These are phyloP conservation scores for Ophiostoma sp. DNA, from an alignment of 2,329 filamentous ascomycete genomes.

Conservation along the genomic window DNA sequence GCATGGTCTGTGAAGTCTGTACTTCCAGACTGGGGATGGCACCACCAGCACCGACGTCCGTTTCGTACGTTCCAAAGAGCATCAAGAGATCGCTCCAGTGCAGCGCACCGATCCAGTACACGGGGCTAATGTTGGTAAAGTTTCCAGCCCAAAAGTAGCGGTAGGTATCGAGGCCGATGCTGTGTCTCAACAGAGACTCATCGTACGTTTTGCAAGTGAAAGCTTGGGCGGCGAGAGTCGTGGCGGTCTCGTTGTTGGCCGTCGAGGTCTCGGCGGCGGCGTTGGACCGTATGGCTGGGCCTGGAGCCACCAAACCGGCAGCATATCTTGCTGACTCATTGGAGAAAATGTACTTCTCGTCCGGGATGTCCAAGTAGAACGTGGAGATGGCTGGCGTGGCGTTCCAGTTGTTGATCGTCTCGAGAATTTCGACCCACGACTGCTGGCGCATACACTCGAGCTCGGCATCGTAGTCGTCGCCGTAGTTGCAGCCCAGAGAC, in stretches of 20 bases:
- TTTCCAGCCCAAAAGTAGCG: not conserved
- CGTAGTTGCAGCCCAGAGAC: conserved; percentile 3
- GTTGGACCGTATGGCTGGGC: not conserved
- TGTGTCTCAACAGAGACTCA: not conserved
- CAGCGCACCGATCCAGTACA: not conserved
- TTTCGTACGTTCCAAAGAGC: not conserved
- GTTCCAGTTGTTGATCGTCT: conserved; percentile 5
- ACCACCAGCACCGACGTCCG: not conserved
- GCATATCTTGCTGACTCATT: not conserved
- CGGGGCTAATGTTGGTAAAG: not conserved
- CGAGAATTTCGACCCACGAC: not conserved
- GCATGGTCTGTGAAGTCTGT: not conserved
- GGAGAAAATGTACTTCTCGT: conserved; percentile 2
- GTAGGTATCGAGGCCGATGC: not conserved
- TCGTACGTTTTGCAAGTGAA: not conserved
- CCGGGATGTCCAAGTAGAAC: not conserved
- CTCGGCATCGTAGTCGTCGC: conserved; percentile 5
- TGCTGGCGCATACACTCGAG: conserved; percentile 5
- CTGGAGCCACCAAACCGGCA: not conserved
- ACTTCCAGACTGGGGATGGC: not conserved
- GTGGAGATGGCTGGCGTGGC: not conserved
- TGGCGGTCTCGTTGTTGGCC: conserved; percentile 3
- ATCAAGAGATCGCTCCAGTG: not conserved
- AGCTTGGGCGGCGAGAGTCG: not conserved
- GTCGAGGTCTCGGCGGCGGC: not conserved